These are phyloP conservation scores for Nakaseomyces sp. DNA, from an alignment of 1,139 yeast species.

Conservation along the genomic window DNA sequence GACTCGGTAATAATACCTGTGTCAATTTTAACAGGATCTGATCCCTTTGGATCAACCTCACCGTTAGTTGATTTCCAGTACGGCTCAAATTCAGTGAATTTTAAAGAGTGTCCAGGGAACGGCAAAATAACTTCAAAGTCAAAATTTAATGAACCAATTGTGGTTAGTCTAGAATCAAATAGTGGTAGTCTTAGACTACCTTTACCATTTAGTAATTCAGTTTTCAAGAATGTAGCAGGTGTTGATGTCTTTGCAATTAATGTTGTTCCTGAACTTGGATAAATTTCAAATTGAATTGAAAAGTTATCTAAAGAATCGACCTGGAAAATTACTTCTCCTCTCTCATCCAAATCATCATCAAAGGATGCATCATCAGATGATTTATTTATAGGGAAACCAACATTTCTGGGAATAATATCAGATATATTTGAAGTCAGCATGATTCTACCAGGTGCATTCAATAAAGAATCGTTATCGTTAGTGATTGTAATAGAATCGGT, in stretches of 20 bases:
- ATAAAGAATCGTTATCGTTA: conserved; percentile 35
- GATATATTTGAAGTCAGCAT: conserved; percentile 64
- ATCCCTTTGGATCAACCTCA: conserved; percentile 16
- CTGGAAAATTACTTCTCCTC: conserved; percentile 75
- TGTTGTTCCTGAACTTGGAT: conserved; percentile 91
- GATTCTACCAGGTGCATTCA: conserved; percentile 52
- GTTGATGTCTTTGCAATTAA: conserved; percentile 85
- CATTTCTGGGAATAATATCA: conserved; percentile 79
- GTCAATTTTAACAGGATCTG: conserved; percentile 13
- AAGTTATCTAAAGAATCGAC: conserved; percentile 73
- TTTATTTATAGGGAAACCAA: conserved; percentile 48
- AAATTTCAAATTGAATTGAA: conserved; percentile 79
- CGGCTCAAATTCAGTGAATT: conserved; percentile 87
- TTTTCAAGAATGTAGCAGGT: conserved; percentile 45
- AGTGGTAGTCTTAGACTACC: conserved; percentile 56
- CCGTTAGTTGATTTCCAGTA: conserved; percentile 71
- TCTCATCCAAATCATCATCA: conserved; percentile 26
- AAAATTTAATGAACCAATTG: conserved; percentile 73
- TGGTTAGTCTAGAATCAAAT: conserved; percentile 70
- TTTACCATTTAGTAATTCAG: conserved; percentile 29
- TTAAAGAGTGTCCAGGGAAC: conserved; percentile 73
- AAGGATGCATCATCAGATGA: conserved; percentile 4
- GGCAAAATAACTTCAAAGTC: conserved; percentile 82
- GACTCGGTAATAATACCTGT: conserved; percentile 73
- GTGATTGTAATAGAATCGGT: conserved; percentile 50